These are phyloP conservation scores for Henckelia pumila DNA, from an alignment of 257 asterid genomes.

Conservation along the genomic window DNA sequence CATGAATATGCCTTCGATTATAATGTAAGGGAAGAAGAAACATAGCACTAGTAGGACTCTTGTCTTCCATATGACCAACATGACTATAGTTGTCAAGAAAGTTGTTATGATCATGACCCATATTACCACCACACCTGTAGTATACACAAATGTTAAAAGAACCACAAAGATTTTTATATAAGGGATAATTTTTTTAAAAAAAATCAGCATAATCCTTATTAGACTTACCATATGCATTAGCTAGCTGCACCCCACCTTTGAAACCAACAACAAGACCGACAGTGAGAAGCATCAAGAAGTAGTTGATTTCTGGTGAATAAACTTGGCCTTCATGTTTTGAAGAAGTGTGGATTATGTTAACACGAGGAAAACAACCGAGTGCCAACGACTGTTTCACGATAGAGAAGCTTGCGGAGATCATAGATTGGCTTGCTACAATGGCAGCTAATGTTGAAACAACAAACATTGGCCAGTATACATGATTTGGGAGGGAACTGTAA, in stretches of 20 bases:
- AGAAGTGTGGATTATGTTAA: conserved; percentile 59
- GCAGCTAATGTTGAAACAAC: conserved; percentile 53
- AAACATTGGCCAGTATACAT: conserved; percentile 79
- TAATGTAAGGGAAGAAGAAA: conserved; percentile 51
- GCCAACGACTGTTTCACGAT: conserved; percentile 63
- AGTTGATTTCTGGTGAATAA: conserved; percentile 69
- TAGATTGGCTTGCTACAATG: conserved; percentile 65
- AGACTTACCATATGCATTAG: conserved; percentile 42
- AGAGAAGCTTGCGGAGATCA: conserved; percentile 71
- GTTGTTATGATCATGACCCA: conserved; percentile 85
- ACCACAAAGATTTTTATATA: too few relatives aligned
- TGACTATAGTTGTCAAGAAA: conserved; percentile 44
- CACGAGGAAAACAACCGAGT: conserved; percentile 72
- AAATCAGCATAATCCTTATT: too few relatives aligned
- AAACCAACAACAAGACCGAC: conserved; percentile 40
- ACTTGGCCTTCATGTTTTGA: conserved; percentile 60
- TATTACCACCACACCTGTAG: conserved; percentile 59
- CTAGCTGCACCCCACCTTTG: conserved; percentile 40
- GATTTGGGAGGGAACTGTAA: conserved; percentile 53
- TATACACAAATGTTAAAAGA: too few relatives aligned
- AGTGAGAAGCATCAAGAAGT: conserved; percentile 32
- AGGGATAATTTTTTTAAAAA: too few relatives aligned
- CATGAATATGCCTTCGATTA: conserved; percentile 61
- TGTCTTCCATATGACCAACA: conserved; percentile 60
- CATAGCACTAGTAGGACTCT: conserved; percentile 38